Percentiles rank a stretch among this genome's conserved stretches.
These are phyloP conservation scores for Rhinocladiella mackenziei DNA, from an alignment of 2,329 filamentous ascomycete genomes.

Conservation along the genomic window DNA sequence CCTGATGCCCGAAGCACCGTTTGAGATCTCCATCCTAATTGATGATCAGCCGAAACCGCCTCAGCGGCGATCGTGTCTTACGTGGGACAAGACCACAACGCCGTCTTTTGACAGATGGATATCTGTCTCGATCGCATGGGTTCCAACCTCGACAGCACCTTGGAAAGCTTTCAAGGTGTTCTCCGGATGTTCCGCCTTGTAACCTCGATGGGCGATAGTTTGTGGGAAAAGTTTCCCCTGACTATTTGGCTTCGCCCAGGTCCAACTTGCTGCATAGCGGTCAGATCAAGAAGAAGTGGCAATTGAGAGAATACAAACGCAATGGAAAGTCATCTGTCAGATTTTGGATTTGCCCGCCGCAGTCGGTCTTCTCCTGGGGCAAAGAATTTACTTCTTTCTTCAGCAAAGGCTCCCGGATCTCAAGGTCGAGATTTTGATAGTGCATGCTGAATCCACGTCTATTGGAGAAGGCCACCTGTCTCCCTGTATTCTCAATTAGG, in stretches of 20 bases:
- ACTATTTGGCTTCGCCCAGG: slow-evolving; percentile 25
- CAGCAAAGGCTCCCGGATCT: slow-evolving; percentile 8
- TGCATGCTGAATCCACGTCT: slow-evolving; percentile 10
- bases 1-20: slow-evolving; percentile 73
- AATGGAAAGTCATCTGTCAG: slow-evolving; percentile 7
- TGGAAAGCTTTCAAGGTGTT: slow-evolving; percentile 79
- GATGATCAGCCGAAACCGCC: slow-evolving; percentile 3
- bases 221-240: slow-evolving; percentile 34
- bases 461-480: neutral
- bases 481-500: neutral
- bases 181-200: slow-evolving; percentile 72
- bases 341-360: neutral
- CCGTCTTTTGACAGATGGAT: slow-evolving; percentile 77
- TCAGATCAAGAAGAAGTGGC: neutral
- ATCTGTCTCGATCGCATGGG: slow-evolving; percentile 84
- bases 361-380: neutral
- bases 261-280: slow-evolving; percentile 29
- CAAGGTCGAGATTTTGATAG: slow-evolving; percentile 1
- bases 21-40: slow-evolving; percentile 70
- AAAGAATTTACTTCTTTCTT: slow-evolving; percentile 1
- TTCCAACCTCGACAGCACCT: slow-evolving; percentile 67
- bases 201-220: slow-evolving; percentile 43
- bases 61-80: slow-evolving; percentile 38
- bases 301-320: slow-evolving; percentile 1
- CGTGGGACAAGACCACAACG: slow-evolving; percentile 80